Conservation (phyloP, 148 eudicot species). For the Oxyria digyna region DNA sequence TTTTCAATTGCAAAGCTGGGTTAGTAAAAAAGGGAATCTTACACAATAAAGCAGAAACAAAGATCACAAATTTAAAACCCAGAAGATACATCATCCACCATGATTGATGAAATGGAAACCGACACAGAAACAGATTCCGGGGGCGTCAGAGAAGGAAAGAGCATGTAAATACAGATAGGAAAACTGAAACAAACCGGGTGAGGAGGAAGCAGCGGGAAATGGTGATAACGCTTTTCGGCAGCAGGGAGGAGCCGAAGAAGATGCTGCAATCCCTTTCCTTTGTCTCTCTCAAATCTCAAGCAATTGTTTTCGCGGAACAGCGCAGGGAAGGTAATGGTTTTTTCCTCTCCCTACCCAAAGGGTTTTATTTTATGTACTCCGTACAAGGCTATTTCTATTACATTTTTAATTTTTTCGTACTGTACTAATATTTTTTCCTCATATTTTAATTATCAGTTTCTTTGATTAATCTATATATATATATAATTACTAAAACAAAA, state of each 20-base stretch:
- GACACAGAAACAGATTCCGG: background rate
- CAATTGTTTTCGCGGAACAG: background rate
- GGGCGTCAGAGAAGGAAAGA: background rate
- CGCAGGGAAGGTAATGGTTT: too few species aligned
- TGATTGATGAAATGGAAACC: background rate
- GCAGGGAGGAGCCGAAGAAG: slow-evolving; percentile 1
- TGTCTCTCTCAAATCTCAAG: background rate
- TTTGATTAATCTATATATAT: too few species aligned
- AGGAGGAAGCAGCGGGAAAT: slow-evolving; percentile 1
- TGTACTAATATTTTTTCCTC: too few species aligned
- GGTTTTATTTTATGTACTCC: too few species aligned
- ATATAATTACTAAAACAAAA: too few species aligned
- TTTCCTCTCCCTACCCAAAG: too few species aligned
- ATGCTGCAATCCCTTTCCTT: background rate
- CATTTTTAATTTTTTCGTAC: too few species aligned
- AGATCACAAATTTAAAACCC: background rate
- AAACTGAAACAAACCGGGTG: background rate
- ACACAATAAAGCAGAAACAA: background rate
- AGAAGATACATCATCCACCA: background rate
- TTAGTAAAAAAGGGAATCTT: background rate
- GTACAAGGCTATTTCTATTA: too few species aligned
- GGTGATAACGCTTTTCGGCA: background rate
- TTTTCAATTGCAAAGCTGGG: background rate
- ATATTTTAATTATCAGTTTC: too few species aligned
- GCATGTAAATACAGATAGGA: background rate